These are phyloP conservation scores for Arabis hirsuta DNA, from an alignment of 345 rosid genomes.

Conservation along the genomic window DNA sequence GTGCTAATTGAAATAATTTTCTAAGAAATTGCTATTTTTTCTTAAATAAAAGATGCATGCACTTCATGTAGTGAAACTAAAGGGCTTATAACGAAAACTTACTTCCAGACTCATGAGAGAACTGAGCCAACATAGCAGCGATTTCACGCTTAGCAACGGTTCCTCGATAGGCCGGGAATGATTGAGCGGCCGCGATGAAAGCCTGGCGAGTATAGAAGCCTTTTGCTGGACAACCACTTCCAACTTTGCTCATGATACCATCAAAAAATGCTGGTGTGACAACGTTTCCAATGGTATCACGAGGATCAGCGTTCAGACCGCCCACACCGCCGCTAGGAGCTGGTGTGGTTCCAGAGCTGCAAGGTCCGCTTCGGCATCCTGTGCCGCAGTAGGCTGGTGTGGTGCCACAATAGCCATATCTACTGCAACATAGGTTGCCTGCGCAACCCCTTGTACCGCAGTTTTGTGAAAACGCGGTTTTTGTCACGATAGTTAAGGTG, in stretches of 20 bases:
- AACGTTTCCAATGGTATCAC: conserved; percentile 44
- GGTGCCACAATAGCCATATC: conserved; percentile 46
- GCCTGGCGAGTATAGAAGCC: conserved; percentile 53
- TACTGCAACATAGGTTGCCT: conserved; percentile 38
- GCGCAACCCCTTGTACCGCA: conserved; percentile 39
- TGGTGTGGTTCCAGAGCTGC: conserved; percentile 18
- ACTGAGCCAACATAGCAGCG: conserved; percentile 61
- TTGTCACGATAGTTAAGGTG: conserved; percentile 28
- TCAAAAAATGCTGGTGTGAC: conserved; percentile 54
- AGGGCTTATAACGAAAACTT: conserved; percentile 27
- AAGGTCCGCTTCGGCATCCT: conserved; percentile 45
- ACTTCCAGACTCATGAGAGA: conserved; percentile 59
- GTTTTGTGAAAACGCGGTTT: conserved; percentile 33
- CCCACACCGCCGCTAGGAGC: conserved; percentile 32
- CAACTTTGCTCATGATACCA: conserved; percentile 47
- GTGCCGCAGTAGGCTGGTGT: conserved; percentile 39
- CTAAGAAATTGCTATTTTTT: neutral
- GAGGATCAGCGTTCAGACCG: conserved; percentile 37
- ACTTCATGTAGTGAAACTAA: conserved; percentile 11
- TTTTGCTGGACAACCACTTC: conserved; percentile 50
- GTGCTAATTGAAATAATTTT: neutral
- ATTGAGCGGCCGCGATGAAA: conserved; percentile 42
- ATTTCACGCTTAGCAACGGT: conserved; percentile 57
- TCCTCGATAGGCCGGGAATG: conserved; percentile 40
- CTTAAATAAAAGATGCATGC: neutral